Base-by-base conservation (phyloP, 2,329 filamentous ascomycete species). In the Pestalotiopsis fici region DNA sequence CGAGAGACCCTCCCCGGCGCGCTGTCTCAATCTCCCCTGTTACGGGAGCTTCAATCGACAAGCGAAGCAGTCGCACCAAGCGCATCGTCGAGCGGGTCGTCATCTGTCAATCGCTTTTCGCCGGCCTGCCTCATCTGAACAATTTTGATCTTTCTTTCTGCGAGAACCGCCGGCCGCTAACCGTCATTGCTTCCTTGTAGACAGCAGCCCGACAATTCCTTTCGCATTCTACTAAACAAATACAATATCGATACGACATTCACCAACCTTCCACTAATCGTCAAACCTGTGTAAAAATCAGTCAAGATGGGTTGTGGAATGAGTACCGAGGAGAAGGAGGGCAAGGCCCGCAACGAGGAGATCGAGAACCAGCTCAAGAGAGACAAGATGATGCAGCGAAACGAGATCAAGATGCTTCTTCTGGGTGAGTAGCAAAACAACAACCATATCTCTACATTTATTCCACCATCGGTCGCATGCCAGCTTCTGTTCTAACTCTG, bases 311-410 rank as follows among this genome's bases (percentile, higher is more conserved):
- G 96, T 90, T 99, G 96, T 83, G 95, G 95, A 85, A 97, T 98
- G 94, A 98, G 95, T 83, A 97, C 96, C 80, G 96, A 98, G 87
- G 96, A 98, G 86, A 98, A 98, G 92, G 96, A 98, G 94, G 95
- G 96, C 85, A 98, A 98, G 93, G 93, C 94, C 87, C 92, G 96
- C 76, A 98, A 99, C 82, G 96, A 99, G 88, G 95, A 98, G 90
- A 99, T 99, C 79, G 96, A 99, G 85, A 98, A 98, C 82, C 95
- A 98, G 87, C 87, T 98, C 80, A 98, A 98, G 90, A 90, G 94
- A 82, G 96, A 99, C 80, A 97, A 97, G 85, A 93, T 98, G 93
- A 92, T 97, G 87, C 95, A 98, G 86, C 92, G 95, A 77, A 99
- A 99, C 76, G 96, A 99, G 85, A 99, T 99, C 87, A 99, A 99